A percentile compares a stretch with the other conserved stretches of the same genome.
Conservation (phyloP, 768 basidiomycete species). For the Boletus insuetus region DNA sequence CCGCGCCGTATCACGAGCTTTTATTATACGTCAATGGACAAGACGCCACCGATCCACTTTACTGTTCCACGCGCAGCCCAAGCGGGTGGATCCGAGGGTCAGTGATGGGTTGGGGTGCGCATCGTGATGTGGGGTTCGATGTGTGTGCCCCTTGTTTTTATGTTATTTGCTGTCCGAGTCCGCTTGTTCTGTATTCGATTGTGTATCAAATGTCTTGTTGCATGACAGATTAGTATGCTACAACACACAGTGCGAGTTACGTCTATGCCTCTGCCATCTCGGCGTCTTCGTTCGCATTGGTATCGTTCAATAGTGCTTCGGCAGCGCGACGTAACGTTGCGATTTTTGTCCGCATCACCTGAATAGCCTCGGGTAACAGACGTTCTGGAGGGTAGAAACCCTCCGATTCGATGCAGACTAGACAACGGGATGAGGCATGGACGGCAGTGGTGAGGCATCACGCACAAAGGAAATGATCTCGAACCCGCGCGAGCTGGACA, state of each 20-base stretch:
- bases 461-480: slow-evolving; percentile 93
- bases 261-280: slow-evolving; percentile 49
- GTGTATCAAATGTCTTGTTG: background rate
- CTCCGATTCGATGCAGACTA: slow-evolving; percentile 86
- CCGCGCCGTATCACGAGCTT: slow-evolving; percentile 34
- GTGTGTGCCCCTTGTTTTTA: background rate
- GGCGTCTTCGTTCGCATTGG: slow-evolving; percentile 44
- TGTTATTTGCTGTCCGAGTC: background rate
- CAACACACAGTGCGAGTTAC: background rate
- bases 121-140: background rate
- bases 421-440: slow-evolving; percentile 27
- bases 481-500: slow-evolving; percentile 79
- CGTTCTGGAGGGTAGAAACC: slow-evolving; percentile 85
- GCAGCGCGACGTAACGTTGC: slow-evolving; percentile 55
- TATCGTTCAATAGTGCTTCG: slow-evolving; percentile 50
- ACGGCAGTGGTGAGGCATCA: slow-evolving; percentile 6
- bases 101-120: slow-evolving; percentile 2
- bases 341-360: slow-evolving; percentile 82
- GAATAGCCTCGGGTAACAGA: slow-evolving; percentile 74
- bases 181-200: background rate
- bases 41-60: slow-evolving; percentile 34
- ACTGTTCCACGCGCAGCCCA: slow-evolving; percentile 10
- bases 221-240: slow-evolving; percentile 4
- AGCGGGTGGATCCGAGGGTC: background rate
- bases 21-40: slow-evolving; percentile 33